These are phyloP conservation scores for Ogataea ganodermae DNA, from an alignment of 805 yeast species.

Conservation along the genomic window DNA sequence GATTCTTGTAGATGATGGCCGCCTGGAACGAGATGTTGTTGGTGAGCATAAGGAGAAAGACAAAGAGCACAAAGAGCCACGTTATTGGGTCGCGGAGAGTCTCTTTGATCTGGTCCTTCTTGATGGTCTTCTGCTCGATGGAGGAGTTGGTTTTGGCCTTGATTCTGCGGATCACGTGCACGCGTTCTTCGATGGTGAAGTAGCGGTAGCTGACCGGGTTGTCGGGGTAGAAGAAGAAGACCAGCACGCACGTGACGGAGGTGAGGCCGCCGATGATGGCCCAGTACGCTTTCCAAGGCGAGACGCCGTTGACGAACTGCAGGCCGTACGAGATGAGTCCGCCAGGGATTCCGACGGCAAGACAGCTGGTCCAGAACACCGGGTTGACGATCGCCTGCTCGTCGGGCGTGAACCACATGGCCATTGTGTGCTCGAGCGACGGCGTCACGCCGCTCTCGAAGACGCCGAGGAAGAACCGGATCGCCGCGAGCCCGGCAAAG, in stretches of 20 bases:
- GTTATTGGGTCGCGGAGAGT: constrained; percentile 49
- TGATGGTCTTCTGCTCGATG: constrained; percentile 47
- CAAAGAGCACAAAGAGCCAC: constrained; percentile 44
- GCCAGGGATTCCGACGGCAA: constrained; percentile 48
- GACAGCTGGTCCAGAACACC: constrained; percentile 50
- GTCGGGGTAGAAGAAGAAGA: constrained; percentile 50
- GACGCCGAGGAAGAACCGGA: constrained; percentile 54
- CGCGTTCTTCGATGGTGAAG: constrained; percentile 49
- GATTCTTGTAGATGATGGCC: constrained; percentile 45
- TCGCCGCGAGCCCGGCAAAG: constrained; percentile 40
- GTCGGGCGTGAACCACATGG: constrained; percentile 48
- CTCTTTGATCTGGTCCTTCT: constrained; percentile 48
- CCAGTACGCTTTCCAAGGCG: constrained; percentile 54
- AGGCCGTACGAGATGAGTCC: constrained; percentile 40
- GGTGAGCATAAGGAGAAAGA: constrained; percentile 49
- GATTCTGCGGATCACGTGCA: constrained; percentile 48
- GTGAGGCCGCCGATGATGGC: constrained; percentile 60
- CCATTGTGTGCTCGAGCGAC: constrained; percentile 46
- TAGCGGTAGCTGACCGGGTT: constrained; percentile 55
- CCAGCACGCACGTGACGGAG: constrained; percentile 37
- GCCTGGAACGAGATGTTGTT: constrained; percentile 56
- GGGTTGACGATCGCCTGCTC: constrained; percentile 54
- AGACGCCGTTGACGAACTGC: constrained; percentile 32
- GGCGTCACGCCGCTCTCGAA: constrained; percentile 48
- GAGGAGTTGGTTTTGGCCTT: constrained; percentile 40